phyloP scores from a whole-genome alignment of 2,329 filamentous ascomycete genomes.

The Ustulina deusta region DNA sequence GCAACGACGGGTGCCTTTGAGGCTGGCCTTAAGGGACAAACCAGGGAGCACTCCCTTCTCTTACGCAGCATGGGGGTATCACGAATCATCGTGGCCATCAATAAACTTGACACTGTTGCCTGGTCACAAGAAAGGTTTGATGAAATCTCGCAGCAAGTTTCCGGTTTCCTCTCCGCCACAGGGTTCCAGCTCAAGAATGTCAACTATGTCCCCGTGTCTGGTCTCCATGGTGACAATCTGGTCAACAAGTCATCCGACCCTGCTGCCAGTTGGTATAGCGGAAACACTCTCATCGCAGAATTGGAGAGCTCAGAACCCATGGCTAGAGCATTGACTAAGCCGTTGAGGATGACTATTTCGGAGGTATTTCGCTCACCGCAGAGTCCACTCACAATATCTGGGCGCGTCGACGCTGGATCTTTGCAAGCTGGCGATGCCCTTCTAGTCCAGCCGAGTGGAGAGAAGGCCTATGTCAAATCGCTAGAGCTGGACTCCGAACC shows the following conservation, averaged over 20 bases:
- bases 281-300: conserved; percentile 82
- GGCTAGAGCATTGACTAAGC: conserved; percentile 77
- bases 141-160: conserved; percentile 86
- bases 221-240: conserved; percentile 89
- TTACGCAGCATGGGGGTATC: conserved; percentile 92
- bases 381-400: conserved; percentile 86
- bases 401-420: conserved; percentile 85
- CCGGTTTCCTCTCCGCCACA: conserved; percentile 82
- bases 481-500: conserved; percentile 80
- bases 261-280: conserved; percentile 81
- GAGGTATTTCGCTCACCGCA: conserved; percentile 87
- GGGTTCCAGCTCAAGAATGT: conserved; percentile 86
- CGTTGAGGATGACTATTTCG: conserved; percentile 85
- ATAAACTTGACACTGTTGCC: conserved; percentile 89
- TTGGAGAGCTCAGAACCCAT: conserved; percentile 85
- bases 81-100: conserved; percentile 88
- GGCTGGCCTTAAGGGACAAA: conserved; percentile 92
- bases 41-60: conserved; percentile 90
- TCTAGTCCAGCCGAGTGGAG: conserved; percentile 81
- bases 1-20: conserved; percentile 92
- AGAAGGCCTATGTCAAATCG: conserved; percentile 83
- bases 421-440: conserved; percentile 87
- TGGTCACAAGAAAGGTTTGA: conserved; percentile 89
- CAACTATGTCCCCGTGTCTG: conserved; percentile 89
- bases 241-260: conserved; percentile 67